phyloP scores from a whole-genome alignment of 495 filamentous ascomycete genomes.

The Penicillium pulvis region DNA sequence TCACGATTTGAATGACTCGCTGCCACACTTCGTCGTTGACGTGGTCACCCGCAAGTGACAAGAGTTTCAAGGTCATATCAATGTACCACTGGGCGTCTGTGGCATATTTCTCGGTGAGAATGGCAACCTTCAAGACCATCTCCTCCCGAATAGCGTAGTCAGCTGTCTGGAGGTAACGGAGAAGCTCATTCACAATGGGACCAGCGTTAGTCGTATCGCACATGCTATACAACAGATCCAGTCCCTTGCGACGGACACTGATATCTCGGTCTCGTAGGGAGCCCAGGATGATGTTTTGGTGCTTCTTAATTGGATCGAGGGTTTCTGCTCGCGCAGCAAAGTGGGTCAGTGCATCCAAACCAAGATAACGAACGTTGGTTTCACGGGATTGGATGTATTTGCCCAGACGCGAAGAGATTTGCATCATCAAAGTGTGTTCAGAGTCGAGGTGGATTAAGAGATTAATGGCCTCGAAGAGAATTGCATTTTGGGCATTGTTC shows the following conservation, averaged over 20 bases:
- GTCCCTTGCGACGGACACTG: constrained; percentile 90
- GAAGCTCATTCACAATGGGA: constrained; percentile 88
- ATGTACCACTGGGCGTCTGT: constrained; percentile 99
- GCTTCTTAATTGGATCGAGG: constrained; percentile 96
- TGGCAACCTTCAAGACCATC: constrained; percentile 99
- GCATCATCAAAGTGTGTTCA: constrained; percentile 92
- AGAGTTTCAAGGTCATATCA: constrained; percentile 90
- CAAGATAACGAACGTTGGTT: constrained; percentile 97
- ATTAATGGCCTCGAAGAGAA: constrained; percentile 98
- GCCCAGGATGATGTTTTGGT: constrained; percentile 92
- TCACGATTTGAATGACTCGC: constrained; percentile 97
- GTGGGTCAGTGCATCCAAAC: constrained; percentile 97
- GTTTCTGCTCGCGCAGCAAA: constrained; percentile 93
- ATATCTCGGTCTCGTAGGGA: constrained; percentile 96
- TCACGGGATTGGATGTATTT: constrained; percentile 97
- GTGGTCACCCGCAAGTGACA: constrained; percentile 96
- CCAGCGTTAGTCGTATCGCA: constrained; percentile 91
- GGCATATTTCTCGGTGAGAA: constrained; percentile 97
- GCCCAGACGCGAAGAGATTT: constrained; percentile 90
- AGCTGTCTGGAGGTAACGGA: constrained; percentile 92
- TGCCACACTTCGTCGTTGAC: constrained; percentile 99
- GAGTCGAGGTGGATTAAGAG: constrained; percentile 99
- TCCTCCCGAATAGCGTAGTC: constrained; percentile 98
- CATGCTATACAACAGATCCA: constrained; percentile 99
- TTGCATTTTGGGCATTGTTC: constrained; percentile 98